Base-by-base conservation (phyloP, 2,329 filamentous ascomycete genomes). In the Hymenotorrendiella dingleyae region DNA sequence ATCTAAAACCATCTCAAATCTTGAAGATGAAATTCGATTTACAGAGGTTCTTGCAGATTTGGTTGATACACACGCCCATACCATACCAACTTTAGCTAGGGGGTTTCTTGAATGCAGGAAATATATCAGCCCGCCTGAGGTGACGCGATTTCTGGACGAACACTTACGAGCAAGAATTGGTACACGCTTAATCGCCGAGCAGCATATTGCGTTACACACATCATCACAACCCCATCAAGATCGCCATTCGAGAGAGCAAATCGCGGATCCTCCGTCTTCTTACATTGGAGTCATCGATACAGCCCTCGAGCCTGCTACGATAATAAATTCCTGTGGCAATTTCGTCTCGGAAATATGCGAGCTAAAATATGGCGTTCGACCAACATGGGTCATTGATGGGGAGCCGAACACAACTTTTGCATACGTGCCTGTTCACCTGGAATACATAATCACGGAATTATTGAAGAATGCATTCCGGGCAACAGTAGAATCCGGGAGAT, bases 241-340 rank as follows among this genome's bases (percentile, higher is more conserved):
- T 48, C 70, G 73, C 1, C 59, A 65, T 21, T 67, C 69, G 32
- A 67, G 68, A 46, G 73, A 72, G 2, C 70, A 69, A 4, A 74
- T 69, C 24, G 67, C 71, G 1, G 70, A 74, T 45, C 63, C 37
- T 3, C 27, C 73, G 37, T 71, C 70, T 0, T 84, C 80, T 40
- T 96, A 91, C 62, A 94, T 96, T 50, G 93, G 93, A 40, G 89
- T 96, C 17, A 97, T 98, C 49, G 91, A 98, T 66, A 96, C 93
- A 0, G 82, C 82, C 3, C 72, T 98, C 8, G 82, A 82, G 26
- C 93, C 93, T 0, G 86, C 88, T 0, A 75, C 78, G 34, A 86
- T 91, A 30, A 79, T 97, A 32, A 82, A 90, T 54, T 77, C 79
- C 6, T 97, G 91, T 65, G 90, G 90, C 40, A 82, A 83, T 46